A percentile compares a stretch with the other conserved stretches of the same genome.
phyloP scores from a whole-genome alignment of 306 rosid species.

The Rosa persica region DNA sequence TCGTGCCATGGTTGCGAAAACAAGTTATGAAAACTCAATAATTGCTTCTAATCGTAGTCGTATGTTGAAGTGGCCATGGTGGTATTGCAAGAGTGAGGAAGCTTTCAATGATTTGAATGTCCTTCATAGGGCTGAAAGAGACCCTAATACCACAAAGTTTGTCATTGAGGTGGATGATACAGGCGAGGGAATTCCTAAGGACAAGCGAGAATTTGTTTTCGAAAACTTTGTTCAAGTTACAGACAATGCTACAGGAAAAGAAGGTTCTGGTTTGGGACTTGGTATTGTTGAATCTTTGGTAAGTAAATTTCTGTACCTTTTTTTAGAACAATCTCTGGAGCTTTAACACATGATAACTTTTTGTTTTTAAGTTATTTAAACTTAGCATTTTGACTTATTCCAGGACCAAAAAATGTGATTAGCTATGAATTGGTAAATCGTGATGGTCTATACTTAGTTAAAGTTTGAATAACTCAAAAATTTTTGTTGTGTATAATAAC shows the following conservation, averaged over 20 bases:
- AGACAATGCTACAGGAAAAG: slow-evolving; percentile 56
- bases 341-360: not conserved
- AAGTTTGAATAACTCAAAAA: too few species aligned
- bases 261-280: slow-evolving; percentile 92
- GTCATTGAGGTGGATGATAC: slow-evolving; percentile 84
- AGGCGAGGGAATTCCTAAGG: slow-evolving; percentile 85
- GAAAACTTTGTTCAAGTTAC: slow-evolving; percentile 81
- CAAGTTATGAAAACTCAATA: slow-evolving; percentile 39
- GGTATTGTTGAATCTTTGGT: slow-evolving; percentile 89
- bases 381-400: too few species aligned
- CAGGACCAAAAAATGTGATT: too few species aligned
- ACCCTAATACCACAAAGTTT: slow-evolving; percentile 48
- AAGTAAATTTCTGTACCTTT: slow-evolving; percentile 2
- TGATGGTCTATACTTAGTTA: too few species aligned
- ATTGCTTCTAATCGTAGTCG: slow-evolving; percentile 31
- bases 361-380: too few species aligned
- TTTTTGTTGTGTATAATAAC: too few species aligned
- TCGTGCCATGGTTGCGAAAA: slow-evolving; percentile 60
- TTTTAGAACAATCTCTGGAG: not conserved
- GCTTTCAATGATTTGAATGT: slow-evolving; percentile 27
- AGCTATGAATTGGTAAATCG: too few species aligned
- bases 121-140: slow-evolving; percentile 24
- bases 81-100: slow-evolving; percentile 37
- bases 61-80: slow-evolving; percentile 21
- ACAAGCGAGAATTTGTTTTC: slow-evolving; percentile 55